phyloP scores from a whole-genome alignment of 2,329 filamentous ascomycete genomes.

The Penicillium olsonii region DNA sequence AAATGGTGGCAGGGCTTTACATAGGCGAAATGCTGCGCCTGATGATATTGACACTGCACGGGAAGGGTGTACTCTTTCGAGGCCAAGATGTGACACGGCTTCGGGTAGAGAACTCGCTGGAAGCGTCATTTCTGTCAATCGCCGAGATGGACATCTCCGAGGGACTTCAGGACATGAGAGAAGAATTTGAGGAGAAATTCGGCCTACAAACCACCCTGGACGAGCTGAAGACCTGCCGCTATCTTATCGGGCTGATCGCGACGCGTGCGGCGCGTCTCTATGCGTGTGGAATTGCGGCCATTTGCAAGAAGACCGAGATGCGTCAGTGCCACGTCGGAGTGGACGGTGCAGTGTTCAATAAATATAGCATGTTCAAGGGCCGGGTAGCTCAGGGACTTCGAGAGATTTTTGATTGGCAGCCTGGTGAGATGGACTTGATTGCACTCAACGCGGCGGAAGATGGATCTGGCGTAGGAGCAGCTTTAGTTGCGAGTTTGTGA shows the following conservation, averaged over 20 bases:
- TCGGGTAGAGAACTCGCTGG: constrained; percentile 78
- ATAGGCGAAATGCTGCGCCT: constrained; percentile 90
- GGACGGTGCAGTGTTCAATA: constrained; percentile 95
- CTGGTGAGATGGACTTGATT: constrained; percentile 74
- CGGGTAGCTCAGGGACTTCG: constrained; percentile 49
- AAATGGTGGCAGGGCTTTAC: constrained; percentile 93
- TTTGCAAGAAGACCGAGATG: constrained; percentile 90
- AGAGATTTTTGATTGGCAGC: constrained; percentile 88
- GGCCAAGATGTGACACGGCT: constrained; percentile 76
- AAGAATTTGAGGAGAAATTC: constrained; percentile 75
- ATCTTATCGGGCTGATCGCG: constrained; percentile 88
- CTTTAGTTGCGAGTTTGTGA: constrained; percentile 73
- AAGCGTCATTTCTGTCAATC: constrained; percentile 84
- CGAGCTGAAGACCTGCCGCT: constrained; percentile 83
- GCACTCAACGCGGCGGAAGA: constrained; percentile 85
- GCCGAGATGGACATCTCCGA: constrained; percentile 93
- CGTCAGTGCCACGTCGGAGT: constrained; percentile 85
- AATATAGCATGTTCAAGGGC: constrained; percentile 21
- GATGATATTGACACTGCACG: constrained; percentile 78
- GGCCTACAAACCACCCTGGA: constrained; percentile 68
- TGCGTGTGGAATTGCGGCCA: constrained; percentile 91
- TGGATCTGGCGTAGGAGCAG: constrained; percentile 86
- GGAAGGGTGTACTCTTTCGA: constrained; percentile 74
- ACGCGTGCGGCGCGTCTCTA: constrained; percentile 89
- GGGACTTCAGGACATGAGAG: constrained; percentile 80